Percentiles rank a stretch among this genome's conserved stretches.
Evolutionary conservation across 2,329 filamentous ascomycete species (phyloP).

Genomic region (Paramyrothecium sp.): DNA sequence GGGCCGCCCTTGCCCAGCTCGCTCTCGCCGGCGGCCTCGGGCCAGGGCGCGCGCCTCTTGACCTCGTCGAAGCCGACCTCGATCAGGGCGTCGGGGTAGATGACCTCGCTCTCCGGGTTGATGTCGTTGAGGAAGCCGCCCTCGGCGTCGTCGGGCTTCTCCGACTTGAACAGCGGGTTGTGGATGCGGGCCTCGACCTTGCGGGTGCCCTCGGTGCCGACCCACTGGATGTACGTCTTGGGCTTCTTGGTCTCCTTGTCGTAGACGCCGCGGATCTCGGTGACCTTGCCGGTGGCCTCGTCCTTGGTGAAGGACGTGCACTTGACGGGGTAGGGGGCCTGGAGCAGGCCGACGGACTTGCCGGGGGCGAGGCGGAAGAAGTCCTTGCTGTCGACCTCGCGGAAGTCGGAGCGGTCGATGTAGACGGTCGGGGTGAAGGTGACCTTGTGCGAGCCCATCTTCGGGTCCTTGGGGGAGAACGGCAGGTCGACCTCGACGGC

Average conservation of each 20-base stretch:
- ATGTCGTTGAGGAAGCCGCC: conserved; percentile 83
- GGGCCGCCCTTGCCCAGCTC: conserved; percentile 60
- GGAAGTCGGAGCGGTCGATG: conserved; percentile 81
- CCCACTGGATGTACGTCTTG: conserved; percentile 91
- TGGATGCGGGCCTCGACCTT: conserved; percentile 76
- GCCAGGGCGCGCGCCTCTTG: conserved; percentile 72
- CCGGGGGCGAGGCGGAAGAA: conserved; percentile 81
- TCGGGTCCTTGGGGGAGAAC: conserved; percentile 78
- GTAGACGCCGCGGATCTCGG: conserved; percentile 60
- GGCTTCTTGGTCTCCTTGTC: conserved; percentile 71
- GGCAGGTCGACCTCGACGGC: conserved; percentile 64
- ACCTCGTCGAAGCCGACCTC: conserved; percentile 84
- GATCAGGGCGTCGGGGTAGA: conserved; percentile 76
- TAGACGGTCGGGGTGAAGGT: conserved; percentile 76
- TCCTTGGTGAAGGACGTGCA: conserved; percentile 71
- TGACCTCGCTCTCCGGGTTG: conserved; percentile 77
- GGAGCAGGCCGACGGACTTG: conserved; percentile 73
- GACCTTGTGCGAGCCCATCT: conserved; percentile 59
- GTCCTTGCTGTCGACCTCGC: conserved; percentile 70
- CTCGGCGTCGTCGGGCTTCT: conserved; percentile 73
- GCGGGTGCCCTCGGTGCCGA: conserved; percentile 62
- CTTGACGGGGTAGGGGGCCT: conserved; percentile 69
- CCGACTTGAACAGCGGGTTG: conserved; percentile 81
- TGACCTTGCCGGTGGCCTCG: conserved; percentile 60
- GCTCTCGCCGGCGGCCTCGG: conserved; percentile 71